A percentile compares a stretch with the other conserved stretches of the same genome.
Evolutionary conservation across 257 asterid genomes (phyloP).

Genomic region (Parsonsia alboflavescens): DNA sequence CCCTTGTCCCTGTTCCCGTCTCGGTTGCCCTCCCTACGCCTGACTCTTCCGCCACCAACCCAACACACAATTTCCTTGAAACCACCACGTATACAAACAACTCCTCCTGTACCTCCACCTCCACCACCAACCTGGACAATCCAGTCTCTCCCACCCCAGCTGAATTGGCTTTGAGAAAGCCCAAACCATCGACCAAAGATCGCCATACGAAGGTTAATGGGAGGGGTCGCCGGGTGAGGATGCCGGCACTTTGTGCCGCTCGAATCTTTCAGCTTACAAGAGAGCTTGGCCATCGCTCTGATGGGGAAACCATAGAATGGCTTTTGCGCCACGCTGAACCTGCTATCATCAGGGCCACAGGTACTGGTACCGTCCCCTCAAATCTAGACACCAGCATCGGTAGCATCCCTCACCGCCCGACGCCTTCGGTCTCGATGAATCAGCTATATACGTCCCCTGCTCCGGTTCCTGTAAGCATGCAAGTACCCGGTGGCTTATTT

Average conservation of each 20-base stretch:
- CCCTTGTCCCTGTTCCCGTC: neutral
- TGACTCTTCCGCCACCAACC: no score
- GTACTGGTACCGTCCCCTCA: constrained; percentile 27
- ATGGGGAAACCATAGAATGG: constrained; percentile 90
- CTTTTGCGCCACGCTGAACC: constrained; percentile 67
- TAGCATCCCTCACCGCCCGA: constrained; percentile 21
- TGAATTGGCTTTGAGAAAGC: constrained; percentile 2
- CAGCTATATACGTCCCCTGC: constrained; percentile 10
- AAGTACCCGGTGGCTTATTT: neutral
- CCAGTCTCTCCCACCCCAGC: neutral
- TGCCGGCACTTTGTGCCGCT: constrained; percentile 78
- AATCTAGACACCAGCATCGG: constrained; percentile 15
- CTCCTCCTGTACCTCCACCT: neutral
- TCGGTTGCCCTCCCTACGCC: neutral
- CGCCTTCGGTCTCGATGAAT: constrained; percentile 18
- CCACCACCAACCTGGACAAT: neutral
- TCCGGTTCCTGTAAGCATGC: constrained; percentile 2
- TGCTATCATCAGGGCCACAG: constrained; percentile 63
- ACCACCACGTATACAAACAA: neutral
- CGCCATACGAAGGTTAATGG: constrained; percentile 92
- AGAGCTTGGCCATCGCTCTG: constrained; percentile 69
- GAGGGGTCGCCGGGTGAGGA: constrained; percentile 76
- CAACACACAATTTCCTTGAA: neutral
- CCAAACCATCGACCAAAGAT: constrained; percentile 30
- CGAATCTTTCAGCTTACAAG: constrained; percentile 75